Evolutionary conservation across 768 basidiomycete genomes (phyloP), one percentile per base, ranked within the genome.

Genomic region (Amylocystis lapponica): DNA sequence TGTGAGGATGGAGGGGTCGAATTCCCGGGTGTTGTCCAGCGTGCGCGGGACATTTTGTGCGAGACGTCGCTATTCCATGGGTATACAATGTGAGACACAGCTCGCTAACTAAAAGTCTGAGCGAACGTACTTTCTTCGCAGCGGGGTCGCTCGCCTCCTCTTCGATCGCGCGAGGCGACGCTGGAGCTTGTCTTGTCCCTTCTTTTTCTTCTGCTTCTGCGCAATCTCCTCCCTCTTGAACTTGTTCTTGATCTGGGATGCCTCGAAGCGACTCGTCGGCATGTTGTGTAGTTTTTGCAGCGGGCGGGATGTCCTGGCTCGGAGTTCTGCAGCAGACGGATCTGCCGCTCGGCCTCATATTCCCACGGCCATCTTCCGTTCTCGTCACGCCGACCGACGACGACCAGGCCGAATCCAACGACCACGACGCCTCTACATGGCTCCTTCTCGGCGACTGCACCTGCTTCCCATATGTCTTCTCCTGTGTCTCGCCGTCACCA

Each of bases 21-120:
- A 86, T 62, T 94, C 85, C 48, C 94, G 81, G 47, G 81, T 86
- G 60, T 97, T 98, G 59, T 99, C 96, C 19, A 97, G 77, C 0
- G 96, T 99, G 34, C 77, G 76, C 1, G 94, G 94, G 9, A 94
- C 73, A 69, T 96, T 96, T 55, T 86, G 79, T 5, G 78, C 74
- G 19, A 88, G 66, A 44, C 93, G 81, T 81, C n/a, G n/a, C n/a
- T n/a, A n/a, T n/a, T n/a, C n/a, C n/a, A n/a, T n/a, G n/a, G n/a
- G n/a, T n/a, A n/a, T n/a, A 2, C 19, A 13, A 39, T 33, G n/a
- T 20, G 27, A 9, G 14, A n/a, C n/a, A n/a, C n/a, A n/a, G n/a
- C n/a, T n/a, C n/a, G n/a, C n/a, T n/a, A n/a, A n/a, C n/a, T n/a
- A n/a, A n/a, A n/a, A n/a, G n/a, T n/a, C n/a, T n/a, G n/a, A n/a